These are phyloP conservation scores for Plasmodium vivax DNA, from an alignment of 169 alveolate genomes.

Conservation along the genomic window DNA sequence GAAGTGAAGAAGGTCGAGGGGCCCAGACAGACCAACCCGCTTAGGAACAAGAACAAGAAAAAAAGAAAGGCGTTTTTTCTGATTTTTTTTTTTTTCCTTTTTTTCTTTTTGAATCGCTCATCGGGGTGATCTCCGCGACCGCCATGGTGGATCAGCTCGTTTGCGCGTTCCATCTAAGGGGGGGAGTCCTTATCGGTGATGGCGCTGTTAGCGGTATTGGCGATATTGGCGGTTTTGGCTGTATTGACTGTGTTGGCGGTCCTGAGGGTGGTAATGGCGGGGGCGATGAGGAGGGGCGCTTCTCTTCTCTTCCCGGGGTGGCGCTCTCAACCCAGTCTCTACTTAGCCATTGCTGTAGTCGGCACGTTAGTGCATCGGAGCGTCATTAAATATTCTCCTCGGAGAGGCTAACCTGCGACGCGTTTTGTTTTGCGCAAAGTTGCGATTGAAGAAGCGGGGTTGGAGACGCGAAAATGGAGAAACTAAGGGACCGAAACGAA, in stretches of 20 bases:
- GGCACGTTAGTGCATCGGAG: not conserved
- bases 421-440: not conserved
- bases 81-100: slow-evolving; percentile 10
- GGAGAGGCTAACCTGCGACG: not conserved
- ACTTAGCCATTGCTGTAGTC: not conserved
- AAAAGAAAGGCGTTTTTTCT: not conserved
- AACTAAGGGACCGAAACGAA: not conserved
- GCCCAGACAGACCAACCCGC: not conserved
- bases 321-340: not conserved
- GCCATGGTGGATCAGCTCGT: not conserved
- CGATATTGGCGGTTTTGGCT: not conserved
- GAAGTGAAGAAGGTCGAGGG: not conserved
- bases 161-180: slow-evolving; percentile 1
- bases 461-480: slow-evolving; percentile 12
- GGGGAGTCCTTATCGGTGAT: not conserved
- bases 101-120: slow-evolving; percentile 19
- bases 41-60: slow-evolving; percentile 18
- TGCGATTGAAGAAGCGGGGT: not conserved
- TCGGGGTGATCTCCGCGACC: not conserved
- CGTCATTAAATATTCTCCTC: not conserved
- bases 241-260: not conserved
- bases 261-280: not conserved
- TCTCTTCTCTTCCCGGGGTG: not conserved
- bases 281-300: not conserved
- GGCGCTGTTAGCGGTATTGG: not conserved